Conservation (phyloP, 2,329 filamentous ascomycete genomes). For the Ambrosiella beaveri region DNA sequence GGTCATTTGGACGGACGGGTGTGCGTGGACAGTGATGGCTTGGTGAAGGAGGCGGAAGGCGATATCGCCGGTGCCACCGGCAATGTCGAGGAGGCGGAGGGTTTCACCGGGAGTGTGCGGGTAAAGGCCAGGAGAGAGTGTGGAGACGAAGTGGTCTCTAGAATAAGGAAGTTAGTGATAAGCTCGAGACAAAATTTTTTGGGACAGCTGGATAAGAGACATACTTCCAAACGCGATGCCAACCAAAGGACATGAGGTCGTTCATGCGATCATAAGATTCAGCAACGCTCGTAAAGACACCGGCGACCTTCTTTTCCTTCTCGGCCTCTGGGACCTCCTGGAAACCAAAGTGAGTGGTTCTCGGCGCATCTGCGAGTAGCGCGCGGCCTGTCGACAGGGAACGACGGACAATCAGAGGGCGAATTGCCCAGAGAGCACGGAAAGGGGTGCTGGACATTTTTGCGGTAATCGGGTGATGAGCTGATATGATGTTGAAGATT, state of each 20-base stretch:
- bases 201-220: slow-evolving; percentile 16
- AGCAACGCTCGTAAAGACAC: slow-evolving; percentile 89
- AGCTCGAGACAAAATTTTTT: not conserved
- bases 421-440: not conserved
- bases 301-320: slow-evolving; percentile 56
- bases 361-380: not conserved
- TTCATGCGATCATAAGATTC: slow-evolving; percentile 97
- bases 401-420: not conserved
- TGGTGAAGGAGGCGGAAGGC: slow-evolving; percentile 92
- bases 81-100: slow-evolving; percentile 79
- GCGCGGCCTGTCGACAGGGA: slow-evolving; percentile 4
- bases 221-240: slow-evolving; percentile 85
- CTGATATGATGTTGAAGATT: not conserved
- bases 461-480: not conserved
- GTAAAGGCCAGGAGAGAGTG: slow-evolving; percentile 63
- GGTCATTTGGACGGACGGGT: slow-evolving; percentile 61
- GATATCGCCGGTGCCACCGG: slow-evolving; percentile 93
- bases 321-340: slow-evolving; percentile 65
- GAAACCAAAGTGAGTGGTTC: slow-evolving; percentile 70
- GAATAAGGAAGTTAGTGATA: not conserved
- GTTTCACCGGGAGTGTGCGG: slow-evolving; percentile 27
- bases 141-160: slow-evolving; percentile 79
- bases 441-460: not conserved
- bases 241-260: slow-evolving; percentile 94
- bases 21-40: slow-evolving; percentile 61